Evolutionary conservation across 495 filamentous ascomycete genomes (phyloP).

Genomic region (Penicillium longicatenatum): DNA sequence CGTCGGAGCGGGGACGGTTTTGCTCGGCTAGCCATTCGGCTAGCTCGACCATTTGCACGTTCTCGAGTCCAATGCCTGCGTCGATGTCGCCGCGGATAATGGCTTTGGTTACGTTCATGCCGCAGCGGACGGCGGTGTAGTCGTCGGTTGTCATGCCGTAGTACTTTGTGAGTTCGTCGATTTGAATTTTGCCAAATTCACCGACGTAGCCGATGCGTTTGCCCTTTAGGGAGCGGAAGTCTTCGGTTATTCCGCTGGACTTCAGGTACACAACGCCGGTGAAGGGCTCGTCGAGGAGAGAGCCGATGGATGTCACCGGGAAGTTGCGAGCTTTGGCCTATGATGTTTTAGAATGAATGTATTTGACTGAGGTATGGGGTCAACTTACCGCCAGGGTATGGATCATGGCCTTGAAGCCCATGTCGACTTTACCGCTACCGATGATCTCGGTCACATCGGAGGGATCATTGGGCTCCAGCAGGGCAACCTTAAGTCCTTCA

Average conservation of each 20-base stretch:
- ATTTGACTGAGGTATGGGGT: background rate
- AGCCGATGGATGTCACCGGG: slow-evolving; percentile 67
- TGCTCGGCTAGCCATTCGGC: slow-evolving; percentile 66
- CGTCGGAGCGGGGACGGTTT: slow-evolving; percentile 59
- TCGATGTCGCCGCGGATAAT: slow-evolving; percentile 67
- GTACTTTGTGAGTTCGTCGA: slow-evolving; percentile 71
- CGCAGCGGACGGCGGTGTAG: slow-evolving; percentile 69
- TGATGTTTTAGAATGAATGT: background rate
- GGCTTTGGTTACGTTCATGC: slow-evolving; percentile 64
- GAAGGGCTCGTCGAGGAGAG: slow-evolving; percentile 71
- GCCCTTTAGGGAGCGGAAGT: slow-evolving; percentile 63
- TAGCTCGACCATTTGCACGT: slow-evolving; percentile 74
- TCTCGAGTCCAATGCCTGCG: slow-evolving; percentile 71
- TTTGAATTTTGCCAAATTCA: slow-evolving; percentile 77
- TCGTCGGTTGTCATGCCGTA: slow-evolving; percentile 69
- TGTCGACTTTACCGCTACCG: slow-evolving; percentile 68
- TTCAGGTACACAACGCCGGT: slow-evolving; percentile 73
- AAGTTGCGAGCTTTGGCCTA: slow-evolving; percentile 70
- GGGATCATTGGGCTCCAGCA: slow-evolving; percentile 72
- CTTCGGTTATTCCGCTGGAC: slow-evolving; percentile 65
- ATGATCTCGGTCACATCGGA: slow-evolving; percentile 74
- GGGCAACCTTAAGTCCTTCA: slow-evolving; percentile 68
- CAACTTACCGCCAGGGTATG: slow-evolving; percentile 63
- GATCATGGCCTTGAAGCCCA: slow-evolving; percentile 78
- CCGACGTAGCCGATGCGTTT: slow-evolving; percentile 72